Percentiles rank a stretch among this genome's conserved stretches.
Evolutionary conservation across 2,329 filamentous ascomycete genomes (phyloP).

Genomic region (Ceratocystiopsis sp.): DNA sequence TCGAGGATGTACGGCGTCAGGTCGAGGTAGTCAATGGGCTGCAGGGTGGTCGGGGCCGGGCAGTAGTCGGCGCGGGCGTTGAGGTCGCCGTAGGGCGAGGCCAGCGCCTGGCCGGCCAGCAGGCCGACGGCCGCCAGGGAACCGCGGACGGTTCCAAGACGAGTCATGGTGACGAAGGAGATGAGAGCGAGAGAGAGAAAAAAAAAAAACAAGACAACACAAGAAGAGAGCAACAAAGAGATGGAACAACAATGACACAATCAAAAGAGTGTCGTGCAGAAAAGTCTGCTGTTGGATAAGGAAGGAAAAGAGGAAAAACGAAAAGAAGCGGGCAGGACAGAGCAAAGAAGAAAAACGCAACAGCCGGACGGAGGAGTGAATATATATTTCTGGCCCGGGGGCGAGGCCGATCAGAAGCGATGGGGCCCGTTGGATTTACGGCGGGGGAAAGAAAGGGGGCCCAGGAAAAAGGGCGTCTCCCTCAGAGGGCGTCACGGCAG

Average conservation of each 20-base stretch:
- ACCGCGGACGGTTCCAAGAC: not conserved
- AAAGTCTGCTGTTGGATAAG: not conserved
- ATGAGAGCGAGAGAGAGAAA: not conserved
- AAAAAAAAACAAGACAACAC: not conserved
- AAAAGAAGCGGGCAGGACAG: not conserved
- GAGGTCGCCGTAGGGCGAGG: constrained; percentile 1
- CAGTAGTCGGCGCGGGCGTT: constrained; percentile 2
- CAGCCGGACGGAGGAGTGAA: constrained; percentile 1
- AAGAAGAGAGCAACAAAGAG: not conserved
- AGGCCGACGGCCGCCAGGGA: constrained; percentile 1
- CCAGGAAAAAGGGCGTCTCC: too few species aligned
- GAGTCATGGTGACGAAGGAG: constrained; percentile 1
- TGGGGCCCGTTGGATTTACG: too few species aligned
- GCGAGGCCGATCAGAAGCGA: too few species aligned
- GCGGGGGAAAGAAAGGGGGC: too few species aligned
- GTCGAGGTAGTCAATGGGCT: constrained; percentile 8
- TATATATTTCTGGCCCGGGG: constrained; percentile 2
- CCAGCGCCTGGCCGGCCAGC: constrained; percentile 1
- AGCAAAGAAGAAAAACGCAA: not conserved
- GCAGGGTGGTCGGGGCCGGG: constrained; percentile 5
- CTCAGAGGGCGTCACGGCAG: too few species aligned
- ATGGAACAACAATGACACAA: not conserved
- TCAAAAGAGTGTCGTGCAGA: not conserved
- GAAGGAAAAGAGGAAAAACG: not conserved
- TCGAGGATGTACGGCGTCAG: constrained; percentile 4